Evolutionary conservation across 208 protist genomes (phyloP), one percentile per base, ranked within the genome.

Genomic region (Leishmania aethiopica): DNA sequence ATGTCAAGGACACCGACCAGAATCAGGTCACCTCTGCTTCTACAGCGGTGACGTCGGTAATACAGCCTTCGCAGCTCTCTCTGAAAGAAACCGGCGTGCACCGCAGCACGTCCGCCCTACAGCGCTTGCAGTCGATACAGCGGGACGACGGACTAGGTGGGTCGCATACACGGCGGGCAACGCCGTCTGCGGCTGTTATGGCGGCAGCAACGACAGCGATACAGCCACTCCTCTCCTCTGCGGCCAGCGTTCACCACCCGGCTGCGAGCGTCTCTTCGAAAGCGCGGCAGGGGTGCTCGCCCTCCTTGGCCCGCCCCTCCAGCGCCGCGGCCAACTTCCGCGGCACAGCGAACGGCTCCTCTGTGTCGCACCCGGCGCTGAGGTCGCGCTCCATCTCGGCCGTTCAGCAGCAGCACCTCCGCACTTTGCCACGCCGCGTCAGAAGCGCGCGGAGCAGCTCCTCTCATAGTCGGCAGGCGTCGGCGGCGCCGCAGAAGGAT

Each of bases 361-460:
- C 71, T 47, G 42, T 57, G 8, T 11, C 72, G 19, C 71, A 81
- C 71, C 82, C 82, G 5, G 82, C 71, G 25, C 35, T 60, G n/a
- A 37, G 71, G 10, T 85, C 82, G 3, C 82, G 72, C 59, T 45
- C 60, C 15, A 40, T 64, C 42, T 85, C 71, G 8, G 37, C 57
- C 28, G 28, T 51, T 32, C 75, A 78, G 49, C 75, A 19, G 49
- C 64, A 15, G 47, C 53, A 67, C 37, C 74, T 22, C 37, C 66
- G 51, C 47, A 17, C 22, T 22, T 37, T 60, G 40, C 8, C 47
- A n/a, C 5, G 42, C 74, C 22, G 19, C 22, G 19, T 2, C 45
- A 4, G 13, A 42, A 57, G 25, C 47, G 57, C 32, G 37, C 55
- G 22, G 13, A 70, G 62, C 60, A 71, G 42, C 62, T 37, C 55